Base-by-base conservation (phyloP, 257 asterid genomes). In the Lycium barbarum region DNA sequence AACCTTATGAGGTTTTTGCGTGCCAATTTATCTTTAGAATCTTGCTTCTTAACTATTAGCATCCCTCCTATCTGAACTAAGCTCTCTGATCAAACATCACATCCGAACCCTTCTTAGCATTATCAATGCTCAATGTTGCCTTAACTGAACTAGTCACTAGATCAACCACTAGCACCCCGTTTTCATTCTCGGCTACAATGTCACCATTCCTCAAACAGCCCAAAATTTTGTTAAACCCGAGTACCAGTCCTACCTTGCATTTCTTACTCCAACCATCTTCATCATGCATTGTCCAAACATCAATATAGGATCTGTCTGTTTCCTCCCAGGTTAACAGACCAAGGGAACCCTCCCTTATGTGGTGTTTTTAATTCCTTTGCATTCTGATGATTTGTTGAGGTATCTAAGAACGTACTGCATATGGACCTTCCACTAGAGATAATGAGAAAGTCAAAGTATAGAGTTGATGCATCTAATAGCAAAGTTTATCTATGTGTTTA, bases 251-350 rank as follows among this genome's bases (percentile, higher is more conserved):
- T 2, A 80, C 10, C 2, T 3, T 14, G 18, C 45, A 35, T 38
- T 17, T 80, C 57, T 38, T 58, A 3, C 72, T 58, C 84, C 84
- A 80, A 80, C 38, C 36, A 36, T 10, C 22, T 20, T 35, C 35
- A 7, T 38, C 84, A 58, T 80, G 72, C 72, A 59, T 17, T 38
- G 15, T 3, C 84, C 84, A 80, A 45, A 80, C 72, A 80, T 59
- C 55, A 80, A 80, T 18, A 58, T 8, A 35, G 9, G 18, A 7
- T 18, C 36, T 22, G 10, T 7, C 40, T 7, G 1, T 7, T 40
- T 80, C 40, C 71, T 59, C 7, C 84, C 84, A 10, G 1, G 5
- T 53, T 40, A 58, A 7, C 57, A 58, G 8, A 35, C 38, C 72
- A 80, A 38, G 54, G 36, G 55, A 80, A 58, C 59, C 84, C 38